Percentiles rank a stretch among this genome's conserved stretches.
Conservation (phyloP, 2,329 filamentous ascomycete genomes). For the Penicillium fuscoglaucum region DNA sequence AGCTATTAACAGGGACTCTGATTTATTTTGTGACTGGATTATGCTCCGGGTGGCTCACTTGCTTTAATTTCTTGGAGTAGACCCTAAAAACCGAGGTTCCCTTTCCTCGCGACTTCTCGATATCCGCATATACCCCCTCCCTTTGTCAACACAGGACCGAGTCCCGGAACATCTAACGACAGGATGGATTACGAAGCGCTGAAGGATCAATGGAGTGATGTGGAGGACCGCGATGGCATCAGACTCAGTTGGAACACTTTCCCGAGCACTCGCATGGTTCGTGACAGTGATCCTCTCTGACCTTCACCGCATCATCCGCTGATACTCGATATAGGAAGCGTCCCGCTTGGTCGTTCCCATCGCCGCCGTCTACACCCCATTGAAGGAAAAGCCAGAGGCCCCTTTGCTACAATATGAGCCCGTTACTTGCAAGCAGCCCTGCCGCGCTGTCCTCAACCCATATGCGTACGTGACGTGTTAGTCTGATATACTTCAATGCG, state of each 20-base stretch:
- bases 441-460: slow-evolving; percentile 92
- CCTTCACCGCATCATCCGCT: slow-evolving; percentile 24
- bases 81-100: slow-evolving; percentile 18
- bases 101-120: slow-evolving; percentile 18
- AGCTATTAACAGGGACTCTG: slow-evolving; percentile 32
- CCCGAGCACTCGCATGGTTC: slow-evolving; percentile 92
- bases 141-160: slow-evolving; percentile 28
- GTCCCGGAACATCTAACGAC: slow-evolving; percentile 23
- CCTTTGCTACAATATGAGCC: slow-evolving; percentile 93
- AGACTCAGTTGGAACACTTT: slow-evolving; percentile 98
- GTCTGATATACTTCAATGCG: slow-evolving; percentile 1
- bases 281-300: slow-evolving; percentile 31
- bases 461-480: slow-evolving; percentile 69
- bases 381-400: slow-evolving; percentile 89
- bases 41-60: slow-evolving; percentile 31
- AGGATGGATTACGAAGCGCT: slow-evolving; percentile 88
- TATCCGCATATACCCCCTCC: slow-evolving; percentile 25
- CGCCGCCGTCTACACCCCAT: slow-evolving; percentile 88
- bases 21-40: slow-evolving; percentile 31
- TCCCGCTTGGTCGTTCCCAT: slow-evolving; percentile 94
- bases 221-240: slow-evolving; percentile 94
- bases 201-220: slow-evolving; percentile 95
- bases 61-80: slow-evolving; percentile 25
- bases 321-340: slow-evolving; percentile 67
- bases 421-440: slow-evolving; percentile 93